These are phyloP conservation scores for Adansonia madagascariensis DNA, from an alignment of 441 rosid species.

Conservation along the genomic window DNA sequence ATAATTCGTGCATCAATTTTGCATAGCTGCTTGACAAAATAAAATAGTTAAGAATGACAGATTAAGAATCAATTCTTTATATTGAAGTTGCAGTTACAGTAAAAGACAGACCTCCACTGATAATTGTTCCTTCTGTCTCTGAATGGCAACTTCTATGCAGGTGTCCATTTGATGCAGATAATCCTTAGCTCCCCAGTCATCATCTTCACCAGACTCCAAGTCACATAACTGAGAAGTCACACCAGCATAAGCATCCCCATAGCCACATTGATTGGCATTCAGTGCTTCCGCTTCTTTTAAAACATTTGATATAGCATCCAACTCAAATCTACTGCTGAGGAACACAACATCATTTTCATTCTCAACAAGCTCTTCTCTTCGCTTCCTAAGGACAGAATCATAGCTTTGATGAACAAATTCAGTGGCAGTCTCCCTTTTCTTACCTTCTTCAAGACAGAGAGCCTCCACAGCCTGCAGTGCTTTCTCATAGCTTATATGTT, in stretches of 20 bases:
- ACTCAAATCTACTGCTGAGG: conserved; percentile 59
- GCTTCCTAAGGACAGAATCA: conserved; percentile 65
- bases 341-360: conserved; percentile 53
- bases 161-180: conserved; percentile 67
- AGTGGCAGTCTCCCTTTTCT: conserved; percentile 64
- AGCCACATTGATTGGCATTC: conserved; percentile 73
- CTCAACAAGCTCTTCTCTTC: conserved; percentile 65
- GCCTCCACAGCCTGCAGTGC: conserved; percentile 81
- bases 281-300: conserved; percentile 78
- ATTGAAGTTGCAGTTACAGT: conserved; percentile 27
- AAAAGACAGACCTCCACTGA: conserved; percentile 67
- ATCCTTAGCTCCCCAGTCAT: conserved; percentile 74
- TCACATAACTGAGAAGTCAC: conserved; percentile 73
- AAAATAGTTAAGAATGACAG: conserved; percentile 33
- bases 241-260: conserved; percentile 58
- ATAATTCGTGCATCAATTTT: conserved; percentile 80
- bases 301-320: conserved; percentile 70
- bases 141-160: conserved; percentile 75
- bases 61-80: conserved; percentile 21
- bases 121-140: conserved; percentile 80
- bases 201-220: conserved; percentile 81
- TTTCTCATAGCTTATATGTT: conserved; percentile 78
- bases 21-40: conserved; percentile 65
- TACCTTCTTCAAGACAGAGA: conserved; percentile 80
- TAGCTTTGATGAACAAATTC: conserved; percentile 59